Evolutionary conservation across 805 yeast genomes (phyloP).

Genomic region (Candida nanaspora): DNA sequence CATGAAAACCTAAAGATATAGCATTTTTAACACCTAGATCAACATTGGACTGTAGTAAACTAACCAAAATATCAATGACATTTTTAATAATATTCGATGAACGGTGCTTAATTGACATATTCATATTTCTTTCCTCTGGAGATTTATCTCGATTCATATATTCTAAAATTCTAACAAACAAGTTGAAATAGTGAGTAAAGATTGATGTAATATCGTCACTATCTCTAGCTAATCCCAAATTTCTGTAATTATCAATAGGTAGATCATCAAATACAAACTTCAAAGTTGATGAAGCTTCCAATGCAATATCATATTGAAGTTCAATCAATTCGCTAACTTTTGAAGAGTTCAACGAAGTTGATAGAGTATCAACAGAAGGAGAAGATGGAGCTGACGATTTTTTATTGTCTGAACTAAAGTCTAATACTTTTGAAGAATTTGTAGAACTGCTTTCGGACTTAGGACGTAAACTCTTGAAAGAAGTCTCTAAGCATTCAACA

Average conservation of each 20-base stretch:
- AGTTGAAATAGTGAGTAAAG: constrained; percentile 58
- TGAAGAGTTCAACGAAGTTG: too few relatives aligned
- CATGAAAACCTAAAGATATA: constrained; percentile 71
- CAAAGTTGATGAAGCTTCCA: constrained; percentile 53
- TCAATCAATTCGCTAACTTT: constrained; percentile 16
- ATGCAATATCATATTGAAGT: constrained; percentile 21
- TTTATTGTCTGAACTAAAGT: too few relatives aligned
- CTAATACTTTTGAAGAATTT: background rate
- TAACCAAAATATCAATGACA: constrained; percentile 58
- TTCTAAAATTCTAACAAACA: constrained; percentile 48
- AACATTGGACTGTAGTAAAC: constrained; percentile 62
- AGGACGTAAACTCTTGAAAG: constrained; percentile 14
- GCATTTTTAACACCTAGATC: constrained; percentile 74
- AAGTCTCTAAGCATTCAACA: constrained; percentile 26
- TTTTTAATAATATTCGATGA: constrained; percentile 51
- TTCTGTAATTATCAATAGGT: constrained; percentile 54
- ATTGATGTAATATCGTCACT: constrained; percentile 25
- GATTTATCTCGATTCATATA: constrained; percentile 24
- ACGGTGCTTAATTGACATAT: constrained; percentile 38
- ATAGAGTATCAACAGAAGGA: too few relatives aligned
- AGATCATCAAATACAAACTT: constrained; percentile 48
- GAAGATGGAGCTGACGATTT: background rate
- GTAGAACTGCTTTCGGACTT: background rate
- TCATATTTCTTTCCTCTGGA: constrained; percentile 6
- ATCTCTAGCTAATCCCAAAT: constrained; percentile 22